phyloP scores from a whole-genome alignment of 2,329 filamentous ascomycete genomes.

The Rutstroemia sydowiana region DNA sequence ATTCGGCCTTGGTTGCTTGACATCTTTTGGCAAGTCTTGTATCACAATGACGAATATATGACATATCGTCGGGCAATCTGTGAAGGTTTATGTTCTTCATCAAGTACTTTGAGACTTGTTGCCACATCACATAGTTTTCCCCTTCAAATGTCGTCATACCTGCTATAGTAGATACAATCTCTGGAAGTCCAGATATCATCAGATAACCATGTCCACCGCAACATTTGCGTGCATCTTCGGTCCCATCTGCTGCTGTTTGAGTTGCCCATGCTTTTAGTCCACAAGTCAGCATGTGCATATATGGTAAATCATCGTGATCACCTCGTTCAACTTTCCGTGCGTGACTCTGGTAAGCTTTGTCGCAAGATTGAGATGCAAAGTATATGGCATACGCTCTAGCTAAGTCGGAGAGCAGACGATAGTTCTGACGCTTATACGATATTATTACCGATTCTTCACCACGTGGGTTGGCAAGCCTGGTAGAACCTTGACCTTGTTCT shows the following conservation, averaged over 20 bases:
- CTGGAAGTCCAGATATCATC: conserved; percentile 28
- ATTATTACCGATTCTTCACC: conserved; percentile 6
- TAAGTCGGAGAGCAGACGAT: conserved; percentile 24
- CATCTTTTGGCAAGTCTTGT: neutral
- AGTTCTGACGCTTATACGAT: conserved; percentile 26
- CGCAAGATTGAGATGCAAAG: conserved; percentile 14
- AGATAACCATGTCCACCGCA: conserved; percentile 35
- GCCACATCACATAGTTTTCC: conserved; percentile 36
- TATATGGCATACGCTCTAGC: conserved; percentile 26
- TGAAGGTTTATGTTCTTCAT: conserved; percentile 13
- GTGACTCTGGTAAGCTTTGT: neutral
- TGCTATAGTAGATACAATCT: conserved; percentile 26
- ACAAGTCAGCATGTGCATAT: conserved; percentile 24
- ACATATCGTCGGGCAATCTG: conserved; percentile 9
- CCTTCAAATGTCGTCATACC: conserved; percentile 32
- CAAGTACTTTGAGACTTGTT: conserved; percentile 30
- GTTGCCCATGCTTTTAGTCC: conserved; percentile 28
- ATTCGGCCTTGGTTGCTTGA: neutral
- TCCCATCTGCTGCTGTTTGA: conserved; percentile 23
- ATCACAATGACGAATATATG: neutral
- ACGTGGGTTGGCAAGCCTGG: neutral
- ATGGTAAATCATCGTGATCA: conserved; percentile 15
- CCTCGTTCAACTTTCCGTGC: neutral
- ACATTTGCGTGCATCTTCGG: conserved; percentile 32
- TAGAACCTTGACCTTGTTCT: conserved; percentile 17